phyloP scores from a whole-genome alignment of 768 basidiomycete genomes.

The Leccinum variicolor region DNA sequence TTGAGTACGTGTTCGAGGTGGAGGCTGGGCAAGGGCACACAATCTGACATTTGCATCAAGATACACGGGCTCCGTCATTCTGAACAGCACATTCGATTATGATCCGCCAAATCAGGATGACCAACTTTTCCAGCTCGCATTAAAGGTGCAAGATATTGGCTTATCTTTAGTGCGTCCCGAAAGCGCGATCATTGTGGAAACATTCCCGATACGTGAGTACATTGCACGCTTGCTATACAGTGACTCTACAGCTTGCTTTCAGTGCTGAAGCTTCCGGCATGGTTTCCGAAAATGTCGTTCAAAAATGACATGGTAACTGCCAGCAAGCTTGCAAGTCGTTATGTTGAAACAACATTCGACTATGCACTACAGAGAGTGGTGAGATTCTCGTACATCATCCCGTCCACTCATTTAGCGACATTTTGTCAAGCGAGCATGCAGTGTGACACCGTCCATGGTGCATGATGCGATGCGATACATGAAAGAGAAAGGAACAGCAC shows the following conservation, averaged over 20 bases:
- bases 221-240: not conserved
- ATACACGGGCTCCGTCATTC: not conserved
- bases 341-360: not conserved
- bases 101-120: not conserved
- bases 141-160: not conserved
- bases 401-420: not conserved
- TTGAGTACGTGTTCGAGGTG: not conserved
- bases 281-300: not conserved
- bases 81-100: not conserved
- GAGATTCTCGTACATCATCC: not conserved
- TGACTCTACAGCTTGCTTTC: not conserved
- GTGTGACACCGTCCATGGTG: not conserved
- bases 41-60: not conserved
- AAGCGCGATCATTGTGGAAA: not conserved
- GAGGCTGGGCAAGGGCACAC: too few species aligned
- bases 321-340: not conserved
- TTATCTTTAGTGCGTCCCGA: not conserved
- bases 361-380: not conserved
- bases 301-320: not conserved
- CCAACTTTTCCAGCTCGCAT: not conserved
- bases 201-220: not conserved
- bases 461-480: not conserved
- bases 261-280: not conserved
- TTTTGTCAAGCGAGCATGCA: not conserved
- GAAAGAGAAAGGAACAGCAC: not conserved